Base-by-base conservation (phyloP, 495 filamentous ascomycete genomes). In the Penicillium canescens region DNA sequence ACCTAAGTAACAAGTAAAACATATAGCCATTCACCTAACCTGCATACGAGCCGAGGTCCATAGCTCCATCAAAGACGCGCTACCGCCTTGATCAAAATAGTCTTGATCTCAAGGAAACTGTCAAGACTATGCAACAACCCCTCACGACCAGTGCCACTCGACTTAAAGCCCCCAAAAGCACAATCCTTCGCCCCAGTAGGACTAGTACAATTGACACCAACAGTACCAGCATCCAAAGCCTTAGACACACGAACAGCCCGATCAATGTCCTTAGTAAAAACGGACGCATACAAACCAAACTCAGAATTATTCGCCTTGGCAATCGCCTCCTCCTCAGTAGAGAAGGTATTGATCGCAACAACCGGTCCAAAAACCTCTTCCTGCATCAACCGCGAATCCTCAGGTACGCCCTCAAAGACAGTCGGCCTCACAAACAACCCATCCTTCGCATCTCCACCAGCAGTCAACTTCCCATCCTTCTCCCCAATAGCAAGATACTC, bases 351-450 rank as follows among this genome's bases (percentile, higher is more conserved):
- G 42, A 98, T 85, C 7, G 86, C 86, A 28, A 92, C 89, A 54
- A 96, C 91, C 2, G 93, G 92, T 0, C 93, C 93, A 60, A 96
- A 96, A 21, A 91, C 84, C 66, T 92, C 89, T 58, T 91, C 86
- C 23, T 73, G 77, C 43, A 83, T 79, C 47, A 91, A 80, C 28
- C 70, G 69, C 74, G 86, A 87, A 49, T 74, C 68, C 56, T 89
- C 84, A 6, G 76, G 82, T 57, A 86, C 82, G 38, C 83, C 72
- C 21, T 86, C 84, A 62, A 91, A 89, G 45, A 91, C 75, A 13
- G 86, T 90, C 14, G 87, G 88, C 44, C 78, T 78, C 55, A 92
- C 77, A 68, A 91, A 88, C 65, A 76, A 82, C 4, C 86, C 85
- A 52, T 82, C 78, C 36, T 68, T 70, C 46, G 76, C 72, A 62